Conservation (phyloP, 2,329 filamentous ascomycete genomes). For the Onygenales sp. region DNA sequence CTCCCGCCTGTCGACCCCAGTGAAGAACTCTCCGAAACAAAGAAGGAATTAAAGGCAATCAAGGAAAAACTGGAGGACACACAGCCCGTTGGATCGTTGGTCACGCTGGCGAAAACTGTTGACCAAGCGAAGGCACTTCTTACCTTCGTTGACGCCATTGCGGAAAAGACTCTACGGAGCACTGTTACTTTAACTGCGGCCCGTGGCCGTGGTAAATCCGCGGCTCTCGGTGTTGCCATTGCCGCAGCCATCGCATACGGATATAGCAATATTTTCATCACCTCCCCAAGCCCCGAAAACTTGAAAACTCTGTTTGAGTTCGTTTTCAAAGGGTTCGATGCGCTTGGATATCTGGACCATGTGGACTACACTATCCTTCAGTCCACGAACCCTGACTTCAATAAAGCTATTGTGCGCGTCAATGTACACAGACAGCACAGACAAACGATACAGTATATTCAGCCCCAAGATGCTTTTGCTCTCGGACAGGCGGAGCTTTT, state of each 20-base stretch:
- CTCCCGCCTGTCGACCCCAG: slow-evolving; percentile 68
- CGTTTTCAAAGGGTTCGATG: slow-evolving; percentile 95
- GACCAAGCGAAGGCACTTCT: slow-evolving; percentile 96
- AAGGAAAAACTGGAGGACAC: slow-evolving; percentile 81
- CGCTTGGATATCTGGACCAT: slow-evolving; percentile 86
- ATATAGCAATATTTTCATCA: slow-evolving; percentile 99
- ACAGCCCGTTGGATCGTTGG: slow-evolving; percentile 73
- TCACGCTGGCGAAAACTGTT: slow-evolving; percentile 77
- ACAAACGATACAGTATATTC: slow-evolving; percentile 97
- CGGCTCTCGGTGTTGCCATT: slow-evolving; percentile 86
- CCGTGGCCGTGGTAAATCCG: slow-evolving; percentile 93
- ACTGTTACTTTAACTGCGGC: slow-evolving; percentile 90
- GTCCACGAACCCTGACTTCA: slow-evolving; percentile 96
- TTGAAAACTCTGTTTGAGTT: slow-evolving; percentile 98
- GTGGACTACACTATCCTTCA: slow-evolving; percentile 97
- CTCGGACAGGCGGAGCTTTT: slow-evolving; percentile 89
- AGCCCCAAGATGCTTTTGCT: slow-evolving; percentile 90
- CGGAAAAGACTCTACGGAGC: slow-evolving; percentile 87
- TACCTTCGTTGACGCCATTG: slow-evolving; percentile 91
- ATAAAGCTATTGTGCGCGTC: slow-evolving; percentile 95
- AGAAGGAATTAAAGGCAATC: slow-evolving; percentile 69
- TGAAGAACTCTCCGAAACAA: slow-evolving; percentile 59
- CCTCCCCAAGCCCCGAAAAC: slow-evolving; percentile 93
- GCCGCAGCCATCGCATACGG: slow-evolving; percentile 91
- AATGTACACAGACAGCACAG: slow-evolving; percentile 92